Evolutionary conservation across 1,284 basidiomycete genomes (phyloP), one percentile per base, ranked within the genome.

Genomic region (Taiwanofungus camphoratus): DNA sequence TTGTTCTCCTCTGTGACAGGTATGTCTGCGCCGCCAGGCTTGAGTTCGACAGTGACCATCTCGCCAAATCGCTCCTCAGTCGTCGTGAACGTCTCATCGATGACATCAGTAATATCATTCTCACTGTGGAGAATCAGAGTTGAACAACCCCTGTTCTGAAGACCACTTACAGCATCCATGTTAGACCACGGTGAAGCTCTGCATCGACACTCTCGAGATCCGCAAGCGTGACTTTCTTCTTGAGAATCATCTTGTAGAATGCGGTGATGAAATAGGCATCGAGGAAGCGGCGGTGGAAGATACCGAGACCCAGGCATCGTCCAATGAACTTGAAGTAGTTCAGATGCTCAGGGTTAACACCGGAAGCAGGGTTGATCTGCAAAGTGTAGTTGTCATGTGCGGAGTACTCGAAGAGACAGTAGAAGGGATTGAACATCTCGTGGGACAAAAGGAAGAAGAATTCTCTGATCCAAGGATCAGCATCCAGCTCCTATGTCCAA

Each of bases 251-350:
- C 78, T 99, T 99, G 77, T 99, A 99, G 76, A 99, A 95, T 53
- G 90, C 92, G 36, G 92, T 86, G 51, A 99, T 95, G 62, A 99
- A 99, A 75, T 99, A 99, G 34, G 95, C 94, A 60, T 99, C 96
- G 43, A 99, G 73, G 83, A 99, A 99, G 8, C 95, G 85, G 54
- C 94, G 82, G 66, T 99, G 96, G 83, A 97, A 99, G 64, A 99
- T 96, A 44, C 92, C 94, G 16, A 98, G 77, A 48, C 94, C 95
- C 53, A 98, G 75, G 49, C 87, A 85, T 42, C 96, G 82, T 15
- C 96, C 95, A 52, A 98, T 97, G 65, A 99, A 99, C 72, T 96
- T 97, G 84, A 99, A 99, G 73, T 99, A 99, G 70, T 93, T 97
- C 56, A 99, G 68, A 67, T 99, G 96, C 64, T 99, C 96, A 0